Evolutionary conservation across 306 rosid genomes (phyloP).

Genomic region (Castanopsis chinensis): DNA sequence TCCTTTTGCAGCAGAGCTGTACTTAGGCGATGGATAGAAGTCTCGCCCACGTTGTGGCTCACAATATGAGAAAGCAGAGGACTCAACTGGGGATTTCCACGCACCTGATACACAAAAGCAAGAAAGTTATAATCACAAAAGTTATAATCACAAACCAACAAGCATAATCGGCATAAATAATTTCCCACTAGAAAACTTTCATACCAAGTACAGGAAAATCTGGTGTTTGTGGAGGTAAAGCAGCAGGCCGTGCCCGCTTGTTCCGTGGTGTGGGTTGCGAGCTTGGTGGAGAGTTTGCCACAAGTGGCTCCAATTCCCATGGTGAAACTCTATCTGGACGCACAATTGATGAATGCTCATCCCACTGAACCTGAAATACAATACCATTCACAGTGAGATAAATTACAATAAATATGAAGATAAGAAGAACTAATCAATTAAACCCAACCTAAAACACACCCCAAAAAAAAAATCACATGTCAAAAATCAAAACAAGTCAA

Average conservation of each 20-base stretch:
- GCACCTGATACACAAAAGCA: constrained; percentile 47
- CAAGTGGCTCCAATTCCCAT: constrained; percentile 97
- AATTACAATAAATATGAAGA: background rate
- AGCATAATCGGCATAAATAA: constrained; percentile 5
- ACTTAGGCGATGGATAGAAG: constrained; percentile 59
- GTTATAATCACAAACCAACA: constrained; percentile 7
- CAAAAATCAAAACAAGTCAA: too few relatives aligned
- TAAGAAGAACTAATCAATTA: background rate
- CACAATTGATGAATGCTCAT: constrained; percentile 83
- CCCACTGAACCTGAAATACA: constrained; percentile 91
- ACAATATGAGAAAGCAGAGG: constrained; percentile 57
- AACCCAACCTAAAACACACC: too few relatives aligned
- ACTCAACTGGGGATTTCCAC: constrained; percentile 72
- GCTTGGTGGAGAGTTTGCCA: constrained; percentile 60
- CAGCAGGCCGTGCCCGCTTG: constrained; percentile 80
- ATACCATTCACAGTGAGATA: constrained; percentile 6
- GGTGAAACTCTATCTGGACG: constrained; percentile 97
- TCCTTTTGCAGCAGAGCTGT: constrained; percentile 51
- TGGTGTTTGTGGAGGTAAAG: constrained; percentile 58
- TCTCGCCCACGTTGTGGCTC: constrained; percentile 66
- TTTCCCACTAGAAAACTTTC: constrained; percentile 16
- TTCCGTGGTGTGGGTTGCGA: constrained; percentile 75
- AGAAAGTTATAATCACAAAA: constrained; percentile 9
- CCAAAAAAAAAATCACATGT: too few relatives aligned
- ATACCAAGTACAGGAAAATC: constrained; percentile 69